These are phyloP conservation scores for Barbarea vulgaris DNA, from an alignment of 345 rosid genomes.

Conservation along the genomic window DNA sequence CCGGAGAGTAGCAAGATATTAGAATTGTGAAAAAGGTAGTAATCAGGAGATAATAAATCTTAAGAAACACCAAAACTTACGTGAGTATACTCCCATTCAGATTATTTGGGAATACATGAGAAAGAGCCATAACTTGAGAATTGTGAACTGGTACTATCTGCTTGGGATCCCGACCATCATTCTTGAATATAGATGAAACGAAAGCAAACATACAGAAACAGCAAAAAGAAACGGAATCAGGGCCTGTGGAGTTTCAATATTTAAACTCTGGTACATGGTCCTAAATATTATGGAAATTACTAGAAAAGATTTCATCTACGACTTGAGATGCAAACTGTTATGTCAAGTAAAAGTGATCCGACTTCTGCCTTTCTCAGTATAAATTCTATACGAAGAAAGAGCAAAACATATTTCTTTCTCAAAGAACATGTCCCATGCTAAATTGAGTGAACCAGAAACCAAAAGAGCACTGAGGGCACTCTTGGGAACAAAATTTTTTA, in stretches of 20 bases:
- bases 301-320: not conserved
- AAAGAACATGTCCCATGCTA: not conserved
- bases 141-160: constrained; percentile 66
- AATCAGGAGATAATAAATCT: constrained; percentile 1
- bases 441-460: constrained; percentile 23
- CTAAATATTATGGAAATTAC: not conserved
- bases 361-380: constrained; percentile 16
- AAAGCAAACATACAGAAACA: constrained; percentile 35
- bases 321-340: constrained; percentile 2
- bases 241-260: constrained; percentile 5
- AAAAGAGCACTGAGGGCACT: not conserved
- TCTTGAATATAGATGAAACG: constrained; percentile 47
- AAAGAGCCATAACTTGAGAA: constrained; percentile 72
- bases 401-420: not conserved
- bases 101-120: constrained; percentile 80
- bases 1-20: constrained; percentile 36
- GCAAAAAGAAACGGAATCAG: constrained; percentile 13
- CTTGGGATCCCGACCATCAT: constrained; percentile 66
- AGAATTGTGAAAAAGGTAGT: constrained; percentile 13
- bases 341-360: not conserved
- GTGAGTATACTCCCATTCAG: constrained; percentile 64
- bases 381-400: constrained; percentile 6
- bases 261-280: constrained; percentile 1
- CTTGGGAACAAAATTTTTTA: not conserved
- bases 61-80: constrained; percentile 55